A percentile compares a stretch with the other conserved stretches of the same genome.
Conservation (phyloP, 768 basidiomycete species). For the Boletellus sp. region DNA sequence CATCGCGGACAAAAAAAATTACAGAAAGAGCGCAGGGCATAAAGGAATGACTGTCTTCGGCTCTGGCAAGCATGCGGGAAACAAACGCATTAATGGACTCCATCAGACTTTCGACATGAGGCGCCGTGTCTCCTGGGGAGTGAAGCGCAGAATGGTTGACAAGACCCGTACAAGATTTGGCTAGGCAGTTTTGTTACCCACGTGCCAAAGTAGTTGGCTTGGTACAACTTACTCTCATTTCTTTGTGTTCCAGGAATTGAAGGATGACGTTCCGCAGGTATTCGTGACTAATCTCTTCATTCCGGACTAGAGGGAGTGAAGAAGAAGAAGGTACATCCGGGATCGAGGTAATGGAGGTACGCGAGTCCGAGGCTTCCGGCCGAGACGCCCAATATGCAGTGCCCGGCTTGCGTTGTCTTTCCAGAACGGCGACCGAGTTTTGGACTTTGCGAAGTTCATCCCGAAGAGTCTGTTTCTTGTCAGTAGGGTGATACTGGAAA, state of each 20-base stretch:
- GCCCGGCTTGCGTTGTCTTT: slow-evolving; percentile 88
- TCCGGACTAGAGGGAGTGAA: slow-evolving; percentile 34
- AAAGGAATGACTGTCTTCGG: not conserved
- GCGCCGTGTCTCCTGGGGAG: slow-evolving; percentile 89
- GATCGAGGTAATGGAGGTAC: slow-evolving; percentile 41
- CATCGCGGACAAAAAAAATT: not conserved
- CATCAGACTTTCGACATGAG: slow-evolving; percentile 79
- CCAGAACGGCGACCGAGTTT: slow-evolving; percentile 84
- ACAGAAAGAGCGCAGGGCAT: not conserved
- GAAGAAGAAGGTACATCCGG: slow-evolving; percentile 38
- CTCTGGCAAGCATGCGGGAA: not conserved
- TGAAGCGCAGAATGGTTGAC: slow-evolving; percentile 90
- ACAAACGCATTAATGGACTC: not conserved
- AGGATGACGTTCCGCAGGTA: slow-evolving; percentile 94
- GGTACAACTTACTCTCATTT: slow-evolving; percentile 79
- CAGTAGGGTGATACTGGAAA: slow-evolving; percentile 2
- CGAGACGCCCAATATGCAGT: slow-evolving; percentile 85
- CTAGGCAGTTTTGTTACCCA: slow-evolving; percentile 35
- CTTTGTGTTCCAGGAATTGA: slow-evolving; percentile 97
- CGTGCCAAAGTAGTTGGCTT: not conserved
- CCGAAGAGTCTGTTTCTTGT: slow-evolving; percentile 64
- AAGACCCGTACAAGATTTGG: slow-evolving; percentile 89
- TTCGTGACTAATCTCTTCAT: slow-evolving; percentile 91
- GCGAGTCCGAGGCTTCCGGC: slow-evolving; percentile 31
- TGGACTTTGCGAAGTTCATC: slow-evolving; percentile 97